Percentiles rank a stretch among this genome's conserved stretches.
Evolutionary conservation across 768 basidiomycete species (phyloP).

Genomic region (Pisolithus tinctorius): DNA sequence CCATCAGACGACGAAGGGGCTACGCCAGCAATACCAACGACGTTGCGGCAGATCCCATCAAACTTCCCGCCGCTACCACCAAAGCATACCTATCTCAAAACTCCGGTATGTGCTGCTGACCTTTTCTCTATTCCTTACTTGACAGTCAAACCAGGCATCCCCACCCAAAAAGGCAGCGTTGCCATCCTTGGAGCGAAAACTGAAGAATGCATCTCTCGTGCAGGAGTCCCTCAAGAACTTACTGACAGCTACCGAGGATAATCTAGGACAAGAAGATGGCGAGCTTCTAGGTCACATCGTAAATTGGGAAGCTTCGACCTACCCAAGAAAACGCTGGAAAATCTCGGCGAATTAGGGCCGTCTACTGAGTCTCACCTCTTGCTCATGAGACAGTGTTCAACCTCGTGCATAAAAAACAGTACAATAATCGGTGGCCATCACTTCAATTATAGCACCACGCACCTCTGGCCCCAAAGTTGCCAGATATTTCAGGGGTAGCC

Average conservation of each 20-base stretch:
- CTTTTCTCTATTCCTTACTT: slow-evolving; percentile 1
- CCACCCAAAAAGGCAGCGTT: slow-evolving; percentile 74
- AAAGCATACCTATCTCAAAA: slow-evolving; percentile 80
- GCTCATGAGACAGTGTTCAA: background rate
- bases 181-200: slow-evolving; percentile 78
- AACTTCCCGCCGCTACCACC: slow-evolving; percentile 51
- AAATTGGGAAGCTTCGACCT: slow-evolving; percentile 68
- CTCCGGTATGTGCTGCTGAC: slow-evolving; percentile 48
- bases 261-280: slow-evolving; percentile 64
- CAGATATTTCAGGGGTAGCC: background rate
- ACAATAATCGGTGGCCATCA: background rate
- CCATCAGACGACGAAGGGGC: slow-evolving; percentile 68
- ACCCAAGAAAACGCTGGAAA: slow-evolving; percentile 76
- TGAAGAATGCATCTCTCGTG: slow-evolving; percentile 73
- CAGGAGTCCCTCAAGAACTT: slow-evolving; percentile 77
- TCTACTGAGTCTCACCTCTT: background rate
- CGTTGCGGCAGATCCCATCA: slow-evolving; percentile 56
- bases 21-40: slow-evolving; percentile 45
- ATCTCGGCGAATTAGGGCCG: slow-evolving; percentile 22
- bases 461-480: background rate
- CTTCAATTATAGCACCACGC: background rate
- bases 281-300: slow-evolving; percentile 78
- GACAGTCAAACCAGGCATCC: slow-evolving; percentile 43
- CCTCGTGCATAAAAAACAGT: background rate
- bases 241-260: slow-evolving; percentile 76